Evolutionary conservation across 2,329 filamentous ascomycete genomes (phyloP).

Genomic region (Colletotrichum lupini): DNA sequence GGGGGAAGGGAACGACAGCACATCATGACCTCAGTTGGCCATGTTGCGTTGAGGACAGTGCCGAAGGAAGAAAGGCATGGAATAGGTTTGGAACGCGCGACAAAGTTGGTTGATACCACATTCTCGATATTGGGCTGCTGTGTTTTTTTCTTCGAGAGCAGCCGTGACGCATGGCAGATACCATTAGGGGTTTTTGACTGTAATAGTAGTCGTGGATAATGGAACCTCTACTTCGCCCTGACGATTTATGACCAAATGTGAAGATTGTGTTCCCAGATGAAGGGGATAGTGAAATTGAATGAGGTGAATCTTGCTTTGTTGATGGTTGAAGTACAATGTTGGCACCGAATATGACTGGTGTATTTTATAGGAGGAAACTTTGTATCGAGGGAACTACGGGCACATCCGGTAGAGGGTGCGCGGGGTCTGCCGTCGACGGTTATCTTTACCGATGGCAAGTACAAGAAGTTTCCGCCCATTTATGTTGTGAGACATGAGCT

Average conservation of each 20-base stretch:
- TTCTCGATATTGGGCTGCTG: slow-evolving; percentile 24
- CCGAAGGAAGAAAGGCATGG: not conserved
- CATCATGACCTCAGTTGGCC: slow-evolving; percentile 11
- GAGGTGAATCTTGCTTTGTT: too few relatives aligned
- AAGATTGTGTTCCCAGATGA: not conserved
- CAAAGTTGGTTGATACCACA: slow-evolving; percentile 34
- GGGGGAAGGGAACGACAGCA: not conserved
- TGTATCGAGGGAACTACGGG: too few relatives aligned
- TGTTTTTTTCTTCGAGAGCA: slow-evolving; percentile 14
- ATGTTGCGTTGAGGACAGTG: slow-evolving; percentile 7
- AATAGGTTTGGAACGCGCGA: slow-evolving; percentile 22
- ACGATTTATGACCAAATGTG: not conserved
- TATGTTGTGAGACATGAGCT: too few relatives aligned
- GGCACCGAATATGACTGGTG: too few relatives aligned
- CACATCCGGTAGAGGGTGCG: not conserved
- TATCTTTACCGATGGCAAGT: slow-evolving; percentile 24
- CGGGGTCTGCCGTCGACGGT: slow-evolving; percentile 3
- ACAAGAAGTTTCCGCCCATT: slow-evolving; percentile 8
- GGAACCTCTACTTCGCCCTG: slow-evolving; percentile 18
- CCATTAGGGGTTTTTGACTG: slow-evolving; percentile 22
- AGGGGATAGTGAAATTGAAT: not conserved
- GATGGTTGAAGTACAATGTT: too few relatives aligned
- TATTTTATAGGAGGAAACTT: too few relatives aligned
- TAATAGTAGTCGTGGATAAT: slow-evolving; percentile 35
- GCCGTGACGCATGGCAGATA: slow-evolving; percentile 17